Conservation (phyloP, 2,329 filamentous ascomycete species). For the Pseudogymnoascus sp. region DNA sequence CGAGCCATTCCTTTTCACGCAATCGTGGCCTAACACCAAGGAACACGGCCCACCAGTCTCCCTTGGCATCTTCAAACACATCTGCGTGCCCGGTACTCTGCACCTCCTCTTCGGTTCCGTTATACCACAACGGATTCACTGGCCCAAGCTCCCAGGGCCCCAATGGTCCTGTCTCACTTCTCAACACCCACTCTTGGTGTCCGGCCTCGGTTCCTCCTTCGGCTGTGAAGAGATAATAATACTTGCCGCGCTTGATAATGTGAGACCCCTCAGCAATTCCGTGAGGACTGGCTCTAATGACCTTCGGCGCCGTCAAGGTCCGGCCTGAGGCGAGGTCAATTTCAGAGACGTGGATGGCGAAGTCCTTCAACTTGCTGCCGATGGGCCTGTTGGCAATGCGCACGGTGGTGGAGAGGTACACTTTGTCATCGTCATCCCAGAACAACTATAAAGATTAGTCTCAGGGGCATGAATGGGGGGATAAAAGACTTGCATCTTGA, state of each 20-base stretch:
- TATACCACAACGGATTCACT: slow-evolving; percentile 38
- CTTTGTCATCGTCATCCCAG: slow-evolving; percentile 42
- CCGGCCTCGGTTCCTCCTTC: slow-evolving; percentile 31
- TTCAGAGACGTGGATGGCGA: slow-evolving; percentile 40
- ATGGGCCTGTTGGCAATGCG: slow-evolving; percentile 28
- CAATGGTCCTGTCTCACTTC: slow-evolving; percentile 35
- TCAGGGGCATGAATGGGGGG: not conserved
- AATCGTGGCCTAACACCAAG: slow-evolving; percentile 36
- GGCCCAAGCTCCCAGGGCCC: slow-evolving; percentile 42
- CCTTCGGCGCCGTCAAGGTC: slow-evolving; percentile 30
- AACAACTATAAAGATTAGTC: slow-evolving; percentile 28
- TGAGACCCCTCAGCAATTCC: slow-evolving; percentile 38
- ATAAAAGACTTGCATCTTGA: slow-evolving; percentile 42
- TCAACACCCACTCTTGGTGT: slow-evolving; percentile 44
- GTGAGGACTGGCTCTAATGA: slow-evolving; percentile 32
- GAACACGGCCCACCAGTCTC: slow-evolving; percentile 41
- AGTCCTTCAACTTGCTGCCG: slow-evolving; percentile 39
- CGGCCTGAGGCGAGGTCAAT: slow-evolving; percentile 37
- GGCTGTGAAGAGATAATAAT: slow-evolving; percentile 34
- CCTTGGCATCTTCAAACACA: slow-evolving; percentile 36
- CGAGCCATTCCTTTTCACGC: slow-evolving; percentile 25
- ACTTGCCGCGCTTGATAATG: slow-evolving; percentile 29
- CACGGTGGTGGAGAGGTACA: slow-evolving; percentile 37
- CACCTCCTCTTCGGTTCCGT: slow-evolving; percentile 31
- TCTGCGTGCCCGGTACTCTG: slow-evolving; percentile 33